phyloP scores from a whole-genome alignment of 116 monocot genomes.

The Phalaenopsis hybrid region DNA sequence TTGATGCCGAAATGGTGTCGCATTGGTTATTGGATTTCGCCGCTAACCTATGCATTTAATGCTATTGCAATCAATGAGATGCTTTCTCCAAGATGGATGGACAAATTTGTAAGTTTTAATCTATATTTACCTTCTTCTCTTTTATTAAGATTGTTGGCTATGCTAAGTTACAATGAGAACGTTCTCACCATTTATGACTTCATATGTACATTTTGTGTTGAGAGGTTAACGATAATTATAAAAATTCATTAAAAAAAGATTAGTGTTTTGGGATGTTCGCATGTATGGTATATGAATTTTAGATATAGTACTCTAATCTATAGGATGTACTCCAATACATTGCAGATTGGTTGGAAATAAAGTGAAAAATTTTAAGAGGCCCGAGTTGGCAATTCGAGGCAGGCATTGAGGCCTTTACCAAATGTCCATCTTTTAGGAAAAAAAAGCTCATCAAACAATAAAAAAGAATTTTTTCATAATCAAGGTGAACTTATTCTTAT shows the following conservation, averaged over 20 bases:
- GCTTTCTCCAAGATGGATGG: conserved; percentile 53
- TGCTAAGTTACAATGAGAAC: not conserved
- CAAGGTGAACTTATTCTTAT: too few species aligned
- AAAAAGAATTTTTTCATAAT: not conserved
- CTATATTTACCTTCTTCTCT: not conserved
- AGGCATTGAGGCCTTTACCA: not conserved
- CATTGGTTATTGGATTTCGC: conserved; percentile 48
- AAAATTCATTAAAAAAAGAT: not conserved
- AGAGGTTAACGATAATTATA: not conserved
- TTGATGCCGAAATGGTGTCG: conserved; percentile 21
- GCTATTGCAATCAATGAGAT: conserved; percentile 51
- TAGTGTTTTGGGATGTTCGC: not conserved
- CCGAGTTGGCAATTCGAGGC: not conserved
- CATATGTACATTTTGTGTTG: not conserved
- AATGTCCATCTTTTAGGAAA: not conserved
- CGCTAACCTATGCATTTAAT: conserved; percentile 49
- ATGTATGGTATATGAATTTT: not conserved
- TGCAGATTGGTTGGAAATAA: too few species aligned
- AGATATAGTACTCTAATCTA: not conserved
- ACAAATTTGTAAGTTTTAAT: conserved; percentile 25
- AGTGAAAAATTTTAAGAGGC: not conserved
- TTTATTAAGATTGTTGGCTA: not conserved
- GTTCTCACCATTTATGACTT: not conserved
- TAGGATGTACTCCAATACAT: not conserved
- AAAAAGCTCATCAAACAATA: not conserved